These are phyloP conservation scores for maize (Zea mays) DNA, from an alignment of 176 grass and related monocot genomes.

Conservation along the genomic window DNA sequence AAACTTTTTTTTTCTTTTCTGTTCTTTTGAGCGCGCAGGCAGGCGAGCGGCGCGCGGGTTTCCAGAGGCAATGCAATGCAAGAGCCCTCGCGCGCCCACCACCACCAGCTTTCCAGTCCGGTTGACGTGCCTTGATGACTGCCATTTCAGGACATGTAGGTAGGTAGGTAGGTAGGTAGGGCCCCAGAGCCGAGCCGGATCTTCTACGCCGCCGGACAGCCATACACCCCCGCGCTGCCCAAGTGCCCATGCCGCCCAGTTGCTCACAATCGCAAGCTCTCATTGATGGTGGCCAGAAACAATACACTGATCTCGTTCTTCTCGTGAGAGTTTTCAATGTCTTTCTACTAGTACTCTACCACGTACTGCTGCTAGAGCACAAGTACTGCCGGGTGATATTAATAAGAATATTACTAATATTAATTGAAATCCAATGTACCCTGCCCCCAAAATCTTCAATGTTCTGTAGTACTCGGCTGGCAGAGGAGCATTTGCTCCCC, in stretches of 20 bases:
- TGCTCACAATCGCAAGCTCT: too few species aligned
- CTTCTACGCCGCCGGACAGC: slow-evolving; percentile 1
- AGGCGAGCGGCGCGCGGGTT: too few species aligned
- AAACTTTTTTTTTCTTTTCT: too few species aligned
- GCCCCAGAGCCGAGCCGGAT: slow-evolving; percentile 2
- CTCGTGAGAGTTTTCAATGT: slow-evolving; percentile 1
- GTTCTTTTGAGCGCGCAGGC: too few species aligned
- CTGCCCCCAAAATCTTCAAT: background rate
- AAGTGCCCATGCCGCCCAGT: background rate
- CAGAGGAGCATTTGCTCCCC: slow-evolving; percentile 13
- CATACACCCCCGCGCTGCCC: background rate
- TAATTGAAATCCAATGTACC: background rate
- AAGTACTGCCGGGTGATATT: background rate
- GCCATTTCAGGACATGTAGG: background rate
- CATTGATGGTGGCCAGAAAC: too few species aligned
- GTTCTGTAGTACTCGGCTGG: background rate
- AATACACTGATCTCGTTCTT: background rate
- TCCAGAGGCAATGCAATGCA: too few species aligned
- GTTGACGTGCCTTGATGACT: slow-evolving; percentile 13
- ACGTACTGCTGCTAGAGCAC: background rate
- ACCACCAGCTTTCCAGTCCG: background rate
- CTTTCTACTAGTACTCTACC: background rate
- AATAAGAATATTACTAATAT: background rate
- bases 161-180: background rate
- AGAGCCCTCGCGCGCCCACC: too few species aligned